Evolutionary conservation across 2,329 filamentous ascomycete genomes (phyloP), one percentile per base, ranked within the genome.

Genomic region (Fusarium begoniae): DNA sequence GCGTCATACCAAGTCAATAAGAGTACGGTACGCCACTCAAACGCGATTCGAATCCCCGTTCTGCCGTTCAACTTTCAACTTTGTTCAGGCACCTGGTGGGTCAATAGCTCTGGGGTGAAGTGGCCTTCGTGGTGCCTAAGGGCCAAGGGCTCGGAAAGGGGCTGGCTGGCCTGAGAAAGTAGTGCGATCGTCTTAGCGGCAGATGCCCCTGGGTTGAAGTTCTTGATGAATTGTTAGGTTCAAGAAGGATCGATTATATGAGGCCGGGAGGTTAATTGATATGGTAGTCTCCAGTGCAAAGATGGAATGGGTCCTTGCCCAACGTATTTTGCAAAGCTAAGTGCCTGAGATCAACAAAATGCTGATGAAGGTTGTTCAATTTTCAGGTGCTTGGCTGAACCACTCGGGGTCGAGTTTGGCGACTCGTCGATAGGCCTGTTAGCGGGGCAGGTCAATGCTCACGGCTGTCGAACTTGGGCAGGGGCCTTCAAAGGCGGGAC

Each of bases 1-100:
- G 79, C 79, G 79, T 80, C 77, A 80, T 78, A 73, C 75, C 79
- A 74, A 70, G 69, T 71, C 69, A 61, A 68, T 60, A 76, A 43
- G 72, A 72, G 74, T 53, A 74, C 66, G 66, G 66, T 67, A 68
- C 74, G 72, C 75, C 73, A 77, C 70, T 63, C 60, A 66, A 57
- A 64, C 65, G 56, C 63, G 63, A 77, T 68, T 77, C 50, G 70
- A 66, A 76, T 69, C 63, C 70, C 68, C 57, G 72, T 78, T 66
- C 69, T 63, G 70, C 65, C 47, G 75, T 78, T 66, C 69, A 60
- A 61, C 56, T 75, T 44, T 74, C 69, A 60, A 63, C 56, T 75
- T 47, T 74, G 72, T 58, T 69, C 66, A 61, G 74, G 55, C 50
- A 62, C 58, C 28, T 72, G 69, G 75, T 73, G 72, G 72, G 75